These are phyloP conservation scores for Suillus bovinus DNA, from an alignment of 768 basidiomycete genomes.

Conservation along the genomic window DNA sequence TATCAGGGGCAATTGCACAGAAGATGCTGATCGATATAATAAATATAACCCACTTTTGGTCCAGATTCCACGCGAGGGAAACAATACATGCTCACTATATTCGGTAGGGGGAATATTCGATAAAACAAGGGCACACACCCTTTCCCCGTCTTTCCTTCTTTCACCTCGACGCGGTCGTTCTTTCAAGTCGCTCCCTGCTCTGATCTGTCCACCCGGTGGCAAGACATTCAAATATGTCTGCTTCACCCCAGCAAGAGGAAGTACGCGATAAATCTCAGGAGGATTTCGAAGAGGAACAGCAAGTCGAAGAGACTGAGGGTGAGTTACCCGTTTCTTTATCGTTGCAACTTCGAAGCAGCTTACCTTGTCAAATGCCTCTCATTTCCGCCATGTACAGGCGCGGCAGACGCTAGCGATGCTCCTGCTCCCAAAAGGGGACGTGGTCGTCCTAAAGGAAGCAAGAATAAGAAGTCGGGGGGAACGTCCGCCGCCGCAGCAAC, in stretches of 20 bases:
- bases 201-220: conserved; percentile 17
- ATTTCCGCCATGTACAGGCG: conserved; percentile 33
- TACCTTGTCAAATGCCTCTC: conserved; percentile 20
- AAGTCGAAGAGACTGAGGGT: conserved; percentile 32
- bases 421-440: conserved; percentile 71
- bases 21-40: conserved; percentile 57
- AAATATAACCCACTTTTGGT: conserved; percentile 57
- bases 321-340: conserved; percentile 19
- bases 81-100: conserved; percentile 67
- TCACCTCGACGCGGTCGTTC: conserved; percentile 40
- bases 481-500: conserved; percentile 31
- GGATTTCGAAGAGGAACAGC: conserved; percentile 53
- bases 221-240: conserved; percentile 52
- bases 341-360: conserved; percentile 15
- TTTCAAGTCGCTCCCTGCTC: conserved; percentile 21
- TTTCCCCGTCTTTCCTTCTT: conserved; percentile 61
- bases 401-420: conserved; percentile 39
- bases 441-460: conserved; percentile 89
- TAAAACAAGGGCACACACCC: conserved; percentile 70
- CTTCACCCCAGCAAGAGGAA: conserved; percentile 59
- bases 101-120: conserved; percentile 68
- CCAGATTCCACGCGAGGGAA: conserved; percentile 63
- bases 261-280: conserved; percentile 56
- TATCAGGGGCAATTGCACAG: conserved; percentile 56
- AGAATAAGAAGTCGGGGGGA: conserved; percentile 58